Conservation (phyloP, 2,329 filamentous ascomycete species). For the Aspergillus bombycis region DNA sequence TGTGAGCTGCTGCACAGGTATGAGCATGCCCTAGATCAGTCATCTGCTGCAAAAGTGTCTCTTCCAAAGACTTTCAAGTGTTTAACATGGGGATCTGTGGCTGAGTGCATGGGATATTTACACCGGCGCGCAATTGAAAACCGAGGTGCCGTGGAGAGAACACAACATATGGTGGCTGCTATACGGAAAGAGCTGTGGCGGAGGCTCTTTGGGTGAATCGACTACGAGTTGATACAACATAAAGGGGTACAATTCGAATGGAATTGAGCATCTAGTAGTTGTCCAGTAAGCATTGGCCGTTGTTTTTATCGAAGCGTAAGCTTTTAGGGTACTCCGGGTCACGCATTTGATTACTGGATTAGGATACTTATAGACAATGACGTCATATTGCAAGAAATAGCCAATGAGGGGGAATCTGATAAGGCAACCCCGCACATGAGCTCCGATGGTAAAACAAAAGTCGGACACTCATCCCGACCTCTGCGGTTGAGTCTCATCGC, state of each 20-base stretch:
- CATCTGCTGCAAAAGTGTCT: constrained; percentile 16
- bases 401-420: not conserved
- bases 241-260: not conserved
- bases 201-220: not conserved
- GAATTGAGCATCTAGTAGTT: not conserved
- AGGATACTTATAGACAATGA: not conserved
- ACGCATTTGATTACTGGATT: not conserved
- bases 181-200: not conserved
- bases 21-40: constrained; percentile 11
- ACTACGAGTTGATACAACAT: not conserved
- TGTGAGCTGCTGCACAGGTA: constrained; percentile 48
- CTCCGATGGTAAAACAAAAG: not conserved
- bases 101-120: constrained; percentile 57
- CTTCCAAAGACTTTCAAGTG: constrained; percentile 55
- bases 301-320: not conserved
- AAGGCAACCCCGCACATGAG: not conserved
- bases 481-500: not conserved
- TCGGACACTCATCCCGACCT: not conserved
- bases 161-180: not conserved
- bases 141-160: constrained; percentile 64
- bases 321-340: not conserved
- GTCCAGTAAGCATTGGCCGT: not conserved
- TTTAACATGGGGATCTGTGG: constrained; percentile 57
- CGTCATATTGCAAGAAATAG: not conserved
- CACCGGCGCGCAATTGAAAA: constrained; percentile 71